Conservation (phyloP, 2,329 filamentous ascomycete genomes). For the Beauveria sp. region DNA sequence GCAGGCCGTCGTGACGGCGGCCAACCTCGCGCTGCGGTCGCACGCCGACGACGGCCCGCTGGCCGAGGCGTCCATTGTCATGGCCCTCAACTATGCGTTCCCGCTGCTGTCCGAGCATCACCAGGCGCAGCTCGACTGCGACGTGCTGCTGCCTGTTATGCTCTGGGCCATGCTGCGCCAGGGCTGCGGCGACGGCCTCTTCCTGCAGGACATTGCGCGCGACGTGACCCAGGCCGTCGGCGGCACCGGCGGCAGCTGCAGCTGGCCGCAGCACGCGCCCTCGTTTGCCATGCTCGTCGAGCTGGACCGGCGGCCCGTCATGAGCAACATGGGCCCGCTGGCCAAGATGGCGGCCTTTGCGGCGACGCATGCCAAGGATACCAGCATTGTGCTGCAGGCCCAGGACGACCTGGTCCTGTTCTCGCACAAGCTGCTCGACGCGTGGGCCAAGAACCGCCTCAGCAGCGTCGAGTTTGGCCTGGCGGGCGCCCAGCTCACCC, state of each 20-base stretch:
- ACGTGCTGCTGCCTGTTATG: slow-evolving; percentile 60
- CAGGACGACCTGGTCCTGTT: slow-evolving; percentile 62
- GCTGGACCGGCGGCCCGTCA: slow-evolving; percentile 52
- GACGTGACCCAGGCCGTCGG: slow-evolving; percentile 49
- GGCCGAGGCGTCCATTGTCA: slow-evolving; percentile 48
- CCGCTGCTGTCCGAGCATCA: slow-evolving; percentile 58
- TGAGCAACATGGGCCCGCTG: slow-evolving; percentile 60
- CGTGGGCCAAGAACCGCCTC: slow-evolving; percentile 69
- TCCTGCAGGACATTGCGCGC: slow-evolving; percentile 60
- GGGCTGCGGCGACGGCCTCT: slow-evolving; percentile 69
- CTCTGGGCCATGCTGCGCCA: slow-evolving; percentile 62
- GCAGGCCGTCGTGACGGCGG: slow-evolving; percentile 63
- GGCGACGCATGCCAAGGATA: slow-evolving; percentile 45
- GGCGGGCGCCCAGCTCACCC: slow-evolving; percentile 54
- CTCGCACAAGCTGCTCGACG: slow-evolving; percentile 54
- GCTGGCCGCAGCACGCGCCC: slow-evolving; percentile 50
- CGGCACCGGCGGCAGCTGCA: slow-evolving; percentile 33
- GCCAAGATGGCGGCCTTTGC: slow-evolving; percentile 58
- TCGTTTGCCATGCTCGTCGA: slow-evolving; percentile 54
- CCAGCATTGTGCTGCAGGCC: slow-evolving; percentile 36
- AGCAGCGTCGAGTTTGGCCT: slow-evolving; percentile 64
- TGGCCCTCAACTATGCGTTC: slow-evolving; percentile 72
- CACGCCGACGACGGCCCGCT: slow-evolving; percentile 31
- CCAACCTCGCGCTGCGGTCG: slow-evolving; percentile 64
- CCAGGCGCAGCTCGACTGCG: slow-evolving; percentile 54